Conservation (phyloP, 2,329 filamentous ascomycete genomes). For the Fusarium tuaranense region DNA sequence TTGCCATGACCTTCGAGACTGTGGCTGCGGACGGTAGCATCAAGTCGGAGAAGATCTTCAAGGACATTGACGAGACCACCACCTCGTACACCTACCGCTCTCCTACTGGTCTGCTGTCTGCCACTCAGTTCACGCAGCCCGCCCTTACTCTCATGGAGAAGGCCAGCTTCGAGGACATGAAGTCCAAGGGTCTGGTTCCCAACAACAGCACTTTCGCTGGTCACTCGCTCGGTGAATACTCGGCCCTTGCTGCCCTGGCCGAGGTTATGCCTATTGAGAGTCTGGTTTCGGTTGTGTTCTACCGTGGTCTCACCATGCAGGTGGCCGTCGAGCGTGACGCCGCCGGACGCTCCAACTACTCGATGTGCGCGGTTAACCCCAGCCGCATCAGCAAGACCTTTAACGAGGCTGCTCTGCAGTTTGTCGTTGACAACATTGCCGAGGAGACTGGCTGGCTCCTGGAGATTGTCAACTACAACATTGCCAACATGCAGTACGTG, state of each 20-base stretch:
- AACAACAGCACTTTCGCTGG: conserved; percentile 97
- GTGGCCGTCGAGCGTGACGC: conserved; percentile 98
- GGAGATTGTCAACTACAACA: conserved; percentile 98
- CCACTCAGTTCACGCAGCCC: conserved; percentile 98
- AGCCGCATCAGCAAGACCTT: conserved; percentile 99
- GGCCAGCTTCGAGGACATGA: conserved; percentile 99
- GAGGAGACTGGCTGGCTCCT: conserved; percentile 95
- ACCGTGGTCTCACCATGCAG: conserved; percentile 98
- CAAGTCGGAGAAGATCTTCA: conserved; percentile 99
- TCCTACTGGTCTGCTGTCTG: conserved; percentile 92
- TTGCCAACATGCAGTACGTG: conserved; percentile 81
- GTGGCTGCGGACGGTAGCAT: conserved; percentile 90
- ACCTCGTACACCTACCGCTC: conserved; percentile 98
- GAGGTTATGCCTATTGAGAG: conserved; percentile 99
- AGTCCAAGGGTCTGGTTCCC: conserved; percentile 93
- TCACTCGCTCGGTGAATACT: conserved; percentile 98
- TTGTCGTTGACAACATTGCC: conserved; percentile 94
- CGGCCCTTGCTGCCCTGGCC: conserved; percentile 92
- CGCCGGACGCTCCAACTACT: conserved; percentile 94
- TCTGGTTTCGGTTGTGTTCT: conserved; percentile 98
- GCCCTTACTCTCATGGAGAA: conserved; percentile 99
- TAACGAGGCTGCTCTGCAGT: conserved; percentile 96
- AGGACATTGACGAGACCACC: conserved; percentile 93
- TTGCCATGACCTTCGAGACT: conserved; percentile 99
- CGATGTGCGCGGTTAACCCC: conserved; percentile 99